Conservation (phyloP, 2,329 filamentous ascomycete species). For the Trichophyton equinum region DNA sequence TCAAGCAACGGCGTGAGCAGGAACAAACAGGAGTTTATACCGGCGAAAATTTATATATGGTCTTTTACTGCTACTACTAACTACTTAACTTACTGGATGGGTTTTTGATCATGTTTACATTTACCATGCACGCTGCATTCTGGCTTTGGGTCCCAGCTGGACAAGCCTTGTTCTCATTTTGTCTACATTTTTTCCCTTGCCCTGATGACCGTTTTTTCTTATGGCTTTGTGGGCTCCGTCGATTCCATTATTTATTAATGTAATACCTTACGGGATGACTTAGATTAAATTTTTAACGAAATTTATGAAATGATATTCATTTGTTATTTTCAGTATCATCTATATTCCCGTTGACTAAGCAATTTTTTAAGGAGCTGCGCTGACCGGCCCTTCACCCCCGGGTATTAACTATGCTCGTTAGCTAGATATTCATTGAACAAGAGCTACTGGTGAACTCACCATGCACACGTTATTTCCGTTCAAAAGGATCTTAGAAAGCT, state of each 20-base stretch:
- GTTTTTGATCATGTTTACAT: neutral
- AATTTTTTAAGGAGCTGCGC: neutral
- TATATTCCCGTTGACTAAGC: no score
- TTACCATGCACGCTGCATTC: neutral
- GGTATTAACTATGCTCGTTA: conserved; percentile 53
- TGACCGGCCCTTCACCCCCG: conserved; percentile 57
- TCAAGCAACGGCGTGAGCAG: no score
- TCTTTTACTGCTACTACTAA: neutral
- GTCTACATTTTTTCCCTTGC: neutral
- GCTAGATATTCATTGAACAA: neutral
- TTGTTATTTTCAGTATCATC: no score
- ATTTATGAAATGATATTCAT: neutral
- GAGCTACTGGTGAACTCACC: conserved; percentile 43
- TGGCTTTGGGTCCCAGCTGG: neutral
- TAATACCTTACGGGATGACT: conserved; percentile 2
- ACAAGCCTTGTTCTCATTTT: neutral
- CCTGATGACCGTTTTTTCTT: neutral
- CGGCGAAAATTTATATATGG: neutral
- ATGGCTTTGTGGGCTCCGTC: neutral
- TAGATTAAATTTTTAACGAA: conserved; percentile 3
- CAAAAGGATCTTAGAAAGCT: conserved; percentile 84
- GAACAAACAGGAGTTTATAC: neutral
- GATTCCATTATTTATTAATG: neutral
- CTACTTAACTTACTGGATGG: neutral
- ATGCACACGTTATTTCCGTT: conserved; percentile 99